Conservation (phyloP, 2,329 filamentous ascomycete genomes). For the Cryphonectria japonica region DNA sequence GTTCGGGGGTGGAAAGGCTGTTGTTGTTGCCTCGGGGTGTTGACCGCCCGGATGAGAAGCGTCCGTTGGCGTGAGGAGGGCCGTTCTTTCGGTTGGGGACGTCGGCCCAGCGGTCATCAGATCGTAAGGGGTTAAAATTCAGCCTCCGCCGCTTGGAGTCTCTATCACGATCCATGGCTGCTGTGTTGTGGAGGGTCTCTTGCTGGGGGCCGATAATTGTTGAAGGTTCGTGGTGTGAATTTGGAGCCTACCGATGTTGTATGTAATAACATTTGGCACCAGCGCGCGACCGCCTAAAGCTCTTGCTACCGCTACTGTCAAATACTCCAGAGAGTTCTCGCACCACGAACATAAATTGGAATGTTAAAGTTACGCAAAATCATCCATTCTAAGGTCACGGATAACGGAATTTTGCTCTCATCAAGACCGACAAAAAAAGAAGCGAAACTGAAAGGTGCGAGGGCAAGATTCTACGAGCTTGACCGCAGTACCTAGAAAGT, state of each 20-base stretch:
- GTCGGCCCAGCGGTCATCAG: slow-evolving; percentile 60
- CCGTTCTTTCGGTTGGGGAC: slow-evolving; percentile 49
- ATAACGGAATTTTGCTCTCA: not conserved
- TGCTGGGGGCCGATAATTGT: not conserved
- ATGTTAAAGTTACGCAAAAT: not conserved
- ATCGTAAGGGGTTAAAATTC: slow-evolving; percentile 59
- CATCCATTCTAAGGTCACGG: not conserved
- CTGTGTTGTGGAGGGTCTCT: not conserved
- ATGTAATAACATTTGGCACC: not conserved
- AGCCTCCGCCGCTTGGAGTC: slow-evolving; percentile 61
- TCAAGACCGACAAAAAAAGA: not conserved
- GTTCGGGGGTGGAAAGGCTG: slow-evolving; percentile 42
- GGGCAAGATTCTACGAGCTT: not conserved
- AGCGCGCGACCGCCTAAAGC: not conserved
- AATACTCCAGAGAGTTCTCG: not conserved
- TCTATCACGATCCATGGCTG: slow-evolving; percentile 38
- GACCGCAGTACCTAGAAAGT: not conserved
- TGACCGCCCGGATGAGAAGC: slow-evolving; percentile 34
- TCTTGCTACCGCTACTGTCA: not conserved
- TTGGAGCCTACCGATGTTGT: not conserved
- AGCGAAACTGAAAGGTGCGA: not conserved
- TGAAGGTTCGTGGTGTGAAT: not conserved
- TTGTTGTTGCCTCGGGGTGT: slow-evolving; percentile 38
- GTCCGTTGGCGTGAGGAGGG: slow-evolving; percentile 44
- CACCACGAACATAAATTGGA: not conserved